phyloP scores from a whole-genome alignment of 805 yeast species.

The Teunomyces lycoperdinae region DNA sequence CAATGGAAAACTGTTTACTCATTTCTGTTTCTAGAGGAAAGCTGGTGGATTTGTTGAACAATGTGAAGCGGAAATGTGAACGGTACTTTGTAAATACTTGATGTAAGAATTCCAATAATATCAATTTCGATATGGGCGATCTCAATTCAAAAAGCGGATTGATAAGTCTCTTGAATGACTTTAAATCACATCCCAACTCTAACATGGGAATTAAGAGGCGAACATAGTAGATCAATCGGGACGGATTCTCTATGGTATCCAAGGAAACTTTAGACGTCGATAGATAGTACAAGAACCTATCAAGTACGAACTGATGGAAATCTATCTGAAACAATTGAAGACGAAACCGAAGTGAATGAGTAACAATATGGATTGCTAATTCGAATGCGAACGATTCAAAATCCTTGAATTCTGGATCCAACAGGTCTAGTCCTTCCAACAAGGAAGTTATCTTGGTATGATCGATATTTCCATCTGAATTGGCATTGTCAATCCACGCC shows the following conservation, averaged over 20 bases:
- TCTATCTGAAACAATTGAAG: slow-evolving; percentile 18
- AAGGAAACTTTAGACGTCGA: neutral
- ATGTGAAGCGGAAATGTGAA: slow-evolving; percentile 26
- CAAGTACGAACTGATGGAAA: slow-evolving; percentile 20
- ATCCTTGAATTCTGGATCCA: slow-evolving; percentile 24
- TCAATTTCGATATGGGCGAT: slow-evolving; percentile 10
- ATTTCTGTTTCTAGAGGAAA: slow-evolving; percentile 20
- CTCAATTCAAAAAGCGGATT: slow-evolving; percentile 14
- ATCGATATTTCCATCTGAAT: slow-evolving; percentile 6
- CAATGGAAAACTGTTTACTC: slow-evolving; percentile 31
- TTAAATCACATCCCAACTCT: slow-evolving; percentile 35
- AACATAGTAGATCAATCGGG: slow-evolving; percentile 16
- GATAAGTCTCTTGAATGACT: slow-evolving; percentile 17
- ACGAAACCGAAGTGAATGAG: slow-evolving; percentile 18
- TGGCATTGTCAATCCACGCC: slow-evolving; percentile 21
- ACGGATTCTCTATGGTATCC: slow-evolving; percentile 7
- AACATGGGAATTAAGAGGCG: slow-evolving; percentile 24
- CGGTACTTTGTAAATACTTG: slow-evolving; percentile 20
- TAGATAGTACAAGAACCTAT: slow-evolving; percentile 13
- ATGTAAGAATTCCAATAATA: slow-evolving; percentile 21
- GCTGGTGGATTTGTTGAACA: slow-evolving; percentile 20
- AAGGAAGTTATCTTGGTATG: slow-evolving; percentile 4
- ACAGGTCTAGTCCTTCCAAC: slow-evolving; percentile 12
- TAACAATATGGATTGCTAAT: slow-evolving; percentile 19
- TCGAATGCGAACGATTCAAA: slow-evolving; percentile 29